Evolutionary conservation across 139 green algal genomes (phyloP).

Genomic region (Chlamydomonas sphaeroides): DNA sequence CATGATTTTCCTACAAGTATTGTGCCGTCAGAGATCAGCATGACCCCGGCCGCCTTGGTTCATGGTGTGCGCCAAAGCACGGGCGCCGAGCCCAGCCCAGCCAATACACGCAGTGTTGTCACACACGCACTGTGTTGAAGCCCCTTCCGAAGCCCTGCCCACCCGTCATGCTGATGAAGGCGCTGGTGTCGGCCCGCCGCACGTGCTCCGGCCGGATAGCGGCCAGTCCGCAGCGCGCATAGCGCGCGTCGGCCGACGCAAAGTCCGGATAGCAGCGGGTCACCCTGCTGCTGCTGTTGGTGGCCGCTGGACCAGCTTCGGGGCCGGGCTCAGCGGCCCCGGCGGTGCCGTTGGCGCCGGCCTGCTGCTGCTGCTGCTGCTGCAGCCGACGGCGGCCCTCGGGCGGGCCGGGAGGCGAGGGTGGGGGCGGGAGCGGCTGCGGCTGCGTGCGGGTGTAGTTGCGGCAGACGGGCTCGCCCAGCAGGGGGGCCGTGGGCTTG

Average conservation of each 20-base stretch:
- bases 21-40: too few relatives aligned
- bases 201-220: not conserved
- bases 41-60: too few relatives aligned
- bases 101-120: not conserved
- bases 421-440: not conserved
- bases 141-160: not conserved
- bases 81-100: not conserved
- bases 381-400: not conserved
- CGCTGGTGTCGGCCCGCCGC: not conserved
- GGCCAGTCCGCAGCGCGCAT: not conserved
- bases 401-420: not conserved
- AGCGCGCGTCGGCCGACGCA: not conserved
- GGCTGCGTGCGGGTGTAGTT: not conserved
- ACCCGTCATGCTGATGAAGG: not conserved
- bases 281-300: not conserved
- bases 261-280: not conserved
- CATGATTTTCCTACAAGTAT: too few relatives aligned
- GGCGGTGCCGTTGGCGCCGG: not conserved
- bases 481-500: not conserved
- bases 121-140: too few relatives aligned
- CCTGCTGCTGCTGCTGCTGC: not conserved
- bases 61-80: not conserved
- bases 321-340: too few relatives aligned
- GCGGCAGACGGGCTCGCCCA: not conserved
- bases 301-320: not conserved